Base-by-base conservation (phyloP, 2,329 filamentous ascomycete species). In the Zymoseptoria passerinii region DNA sequence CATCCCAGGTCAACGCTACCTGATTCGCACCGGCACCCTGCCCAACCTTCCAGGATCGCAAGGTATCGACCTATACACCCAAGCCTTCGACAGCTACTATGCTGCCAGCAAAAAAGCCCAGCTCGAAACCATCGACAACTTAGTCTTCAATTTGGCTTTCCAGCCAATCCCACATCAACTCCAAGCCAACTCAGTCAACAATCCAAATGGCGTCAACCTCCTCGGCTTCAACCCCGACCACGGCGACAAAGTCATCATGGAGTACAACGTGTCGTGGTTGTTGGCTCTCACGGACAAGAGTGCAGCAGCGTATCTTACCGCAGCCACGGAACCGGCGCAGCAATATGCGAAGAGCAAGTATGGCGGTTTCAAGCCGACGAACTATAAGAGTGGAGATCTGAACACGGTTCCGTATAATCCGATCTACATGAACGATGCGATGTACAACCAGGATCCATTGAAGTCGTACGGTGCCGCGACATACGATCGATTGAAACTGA, bases 11-110 rank as follows among this genome's bases (percentile, higher is more conserved):
- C 54, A 72, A 63, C 74, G 74, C n/a, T 76, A 75, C 58, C 68
- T 67, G 20, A 76, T 76, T 57, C 70, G 70, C 27, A 74, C 72
- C 0, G 74, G 74, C 58, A 75, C 73, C 4, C 70, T 69, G 0
- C 73, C 74, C 10, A 66, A 64, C 23, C 63, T 76, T 2, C 61
- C 63, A 27, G 61, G 58, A 8, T 50, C 52, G 1, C 53, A 58
- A 28, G 63, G 63, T 16, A 16, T 62, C 7, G 63, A 65, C 23
- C 27, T 65, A 13, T 65, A 62, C 48, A 58, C 59, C 35, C 57
- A 59, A 52, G 51, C 53, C 28, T 62, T 65, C 53, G 55, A 62
- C 55, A 62, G 58, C 57, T 65, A 53, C 52, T 61, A 59, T 52
- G 40, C 56, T 1, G 54, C 53, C 35, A 53, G 54, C 10, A 59